phyloP scores from a whole-genome alignment of 2,329 filamentous ascomycete species.

The Colletotrichum destructivum region DNA sequence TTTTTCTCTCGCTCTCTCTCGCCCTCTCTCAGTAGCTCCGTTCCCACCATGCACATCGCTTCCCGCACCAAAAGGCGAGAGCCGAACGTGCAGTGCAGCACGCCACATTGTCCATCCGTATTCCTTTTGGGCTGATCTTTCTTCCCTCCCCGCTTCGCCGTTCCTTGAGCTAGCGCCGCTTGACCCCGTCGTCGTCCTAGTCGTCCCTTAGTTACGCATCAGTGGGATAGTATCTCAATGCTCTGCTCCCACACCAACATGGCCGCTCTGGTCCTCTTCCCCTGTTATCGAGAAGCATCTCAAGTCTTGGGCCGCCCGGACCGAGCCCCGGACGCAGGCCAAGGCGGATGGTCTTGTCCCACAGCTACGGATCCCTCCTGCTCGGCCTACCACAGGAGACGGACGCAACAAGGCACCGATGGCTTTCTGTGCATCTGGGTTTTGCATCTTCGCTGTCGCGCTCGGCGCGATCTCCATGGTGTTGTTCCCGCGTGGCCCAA shows the following conservation, averaged over 20 bases:
- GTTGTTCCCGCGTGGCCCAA: not conserved
- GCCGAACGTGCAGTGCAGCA: slow-evolving; percentile 20
- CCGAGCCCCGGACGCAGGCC: slow-evolving; percentile 35
- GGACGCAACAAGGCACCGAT: slow-evolving; percentile 6
- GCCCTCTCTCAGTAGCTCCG: too few species aligned
- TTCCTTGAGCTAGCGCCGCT: slow-evolving; percentile 28
- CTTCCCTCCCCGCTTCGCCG: not conserved
- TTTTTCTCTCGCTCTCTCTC: too few species aligned
- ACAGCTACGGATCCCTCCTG: slow-evolving; percentile 26
- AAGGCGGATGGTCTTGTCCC: slow-evolving; percentile 33
- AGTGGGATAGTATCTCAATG: too few species aligned
- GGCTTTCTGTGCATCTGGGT: slow-evolving; percentile 8
- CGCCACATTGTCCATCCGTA: slow-evolving; percentile 26
- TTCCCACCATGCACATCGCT: slow-evolving; percentile 31
- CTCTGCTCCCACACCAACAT: not conserved
- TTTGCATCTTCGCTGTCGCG: slow-evolving; percentile 19
- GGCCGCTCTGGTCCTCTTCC: not conserved
- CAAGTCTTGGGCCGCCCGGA: slow-evolving; percentile 22
- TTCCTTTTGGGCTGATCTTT: slow-evolving; percentile 25
- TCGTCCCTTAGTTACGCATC: slow-evolving; percentile 10
- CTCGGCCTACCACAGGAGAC: slow-evolving; percentile 11
- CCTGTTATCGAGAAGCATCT: not conserved
- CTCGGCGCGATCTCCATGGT: slow-evolving; percentile 23
- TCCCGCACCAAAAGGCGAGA: slow-evolving; percentile 40
- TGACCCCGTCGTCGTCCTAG: not conserved